These are phyloP conservation scores for Moesziomyces parantarcticus DNA, from an alignment of 1,284 basidiomycete species.

Conservation along the genomic window DNA sequence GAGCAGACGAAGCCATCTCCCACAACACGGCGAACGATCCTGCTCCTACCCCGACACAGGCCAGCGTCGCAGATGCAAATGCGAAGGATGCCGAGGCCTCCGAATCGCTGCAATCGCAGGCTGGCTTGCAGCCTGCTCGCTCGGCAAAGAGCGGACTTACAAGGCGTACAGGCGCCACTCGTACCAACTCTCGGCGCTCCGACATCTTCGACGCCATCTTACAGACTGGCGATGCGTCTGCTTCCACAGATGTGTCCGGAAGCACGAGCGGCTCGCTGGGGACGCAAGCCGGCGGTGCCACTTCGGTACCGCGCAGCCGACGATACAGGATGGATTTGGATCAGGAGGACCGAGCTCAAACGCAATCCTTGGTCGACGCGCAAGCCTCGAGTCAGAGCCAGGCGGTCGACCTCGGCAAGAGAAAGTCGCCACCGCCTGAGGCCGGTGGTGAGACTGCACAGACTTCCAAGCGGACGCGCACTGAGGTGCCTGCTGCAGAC, in stretches of 20 bases:
- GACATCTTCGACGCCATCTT: conserved; percentile 46
- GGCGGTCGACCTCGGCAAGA: conserved; percentile 10
- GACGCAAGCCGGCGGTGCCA: background rate
- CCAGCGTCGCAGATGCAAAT: background rate
- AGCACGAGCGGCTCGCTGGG: background rate
- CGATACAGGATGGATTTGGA: conserved; percentile 50
- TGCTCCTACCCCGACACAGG: too few relatives aligned
- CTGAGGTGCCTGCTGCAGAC: background rate
- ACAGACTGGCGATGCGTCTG: background rate
- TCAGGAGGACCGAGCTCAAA: conserved; percentile 37
- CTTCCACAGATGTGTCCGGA: background rate
- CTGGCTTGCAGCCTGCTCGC: conserved; percentile 17
- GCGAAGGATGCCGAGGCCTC: background rate
- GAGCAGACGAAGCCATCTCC: background rate
- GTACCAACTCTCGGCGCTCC: conserved; percentile 27
- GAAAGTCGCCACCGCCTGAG: conserved; percentile 17
- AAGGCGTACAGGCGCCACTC: conserved; percentile 33
- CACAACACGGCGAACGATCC: background rate
- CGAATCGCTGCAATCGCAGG: background rate
- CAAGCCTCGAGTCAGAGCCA: conserved; percentile 1
- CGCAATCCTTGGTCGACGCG: conserved; percentile 10
- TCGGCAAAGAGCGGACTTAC: conserved; percentile 31
- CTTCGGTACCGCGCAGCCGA: conserved; percentile 24
- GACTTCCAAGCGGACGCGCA: conserved; percentile 19
- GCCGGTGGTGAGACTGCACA: background rate